Percentiles rank a stretch among this genome's conserved stretches.
These are phyloP conservation scores for Fagopyrum homotropicum DNA, from an alignment of 148 eudicot genomes.

Conservation along the genomic window DNA sequence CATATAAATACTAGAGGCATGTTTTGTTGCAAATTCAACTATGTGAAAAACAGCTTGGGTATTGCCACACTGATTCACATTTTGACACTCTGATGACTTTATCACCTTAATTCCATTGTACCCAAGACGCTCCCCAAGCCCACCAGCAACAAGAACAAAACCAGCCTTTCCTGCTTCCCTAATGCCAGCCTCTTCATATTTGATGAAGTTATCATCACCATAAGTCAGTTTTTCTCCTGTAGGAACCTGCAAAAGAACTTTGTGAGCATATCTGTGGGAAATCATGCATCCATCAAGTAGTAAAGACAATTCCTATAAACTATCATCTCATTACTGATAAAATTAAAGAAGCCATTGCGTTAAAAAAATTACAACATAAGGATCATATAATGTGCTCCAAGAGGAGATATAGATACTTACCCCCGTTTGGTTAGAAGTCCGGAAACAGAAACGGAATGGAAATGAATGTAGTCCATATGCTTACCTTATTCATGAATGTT, in stretches of 20 bases:
- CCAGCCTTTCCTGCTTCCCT: conserved; percentile 80
- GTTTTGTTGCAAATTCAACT: background rate
- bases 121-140: conserved; percentile 97
- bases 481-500: too few species aligned
- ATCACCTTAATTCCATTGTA: conserved; percentile 93
- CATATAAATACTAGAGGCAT: background rate
- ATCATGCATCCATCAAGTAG: background rate
- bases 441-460: too few species aligned
- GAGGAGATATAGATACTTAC: too few species aligned
- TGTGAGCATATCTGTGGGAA: background rate
- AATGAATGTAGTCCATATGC: too few species aligned
- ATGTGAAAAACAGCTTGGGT: background rate
- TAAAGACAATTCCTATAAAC: background rate
- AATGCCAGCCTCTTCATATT: conserved; percentile 75
- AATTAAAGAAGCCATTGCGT: too few species aligned
- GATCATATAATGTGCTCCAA: too few species aligned
- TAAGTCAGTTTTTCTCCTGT: conserved; percentile 75
- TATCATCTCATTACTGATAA: background rate
- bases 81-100: background rate
- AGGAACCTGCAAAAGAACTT: conserved; percentile 57
- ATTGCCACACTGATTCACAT: background rate
- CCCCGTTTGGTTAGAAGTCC: too few species aligned
- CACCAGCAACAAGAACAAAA: conserved; percentile 98
- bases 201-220: conserved; percentile 71
- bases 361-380: too few species aligned